Percentiles rank a stretch among this genome's conserved stretches.
phyloP scores from a whole-genome alignment of 2,329 filamentous ascomycete genomes.

The Neocucurbitaria cava region DNA sequence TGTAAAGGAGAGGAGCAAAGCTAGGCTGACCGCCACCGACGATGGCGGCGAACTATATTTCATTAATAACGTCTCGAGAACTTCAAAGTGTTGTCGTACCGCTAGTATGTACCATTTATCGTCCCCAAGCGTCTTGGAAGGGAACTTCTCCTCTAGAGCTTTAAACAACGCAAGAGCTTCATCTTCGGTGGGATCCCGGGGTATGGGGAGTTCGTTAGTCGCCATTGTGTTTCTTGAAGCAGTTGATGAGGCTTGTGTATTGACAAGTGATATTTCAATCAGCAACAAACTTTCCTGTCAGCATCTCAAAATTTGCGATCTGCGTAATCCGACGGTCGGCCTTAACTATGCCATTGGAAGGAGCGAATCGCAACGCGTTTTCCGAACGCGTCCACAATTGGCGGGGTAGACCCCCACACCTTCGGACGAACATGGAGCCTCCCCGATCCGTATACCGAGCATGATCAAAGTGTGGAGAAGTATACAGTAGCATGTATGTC shows the following conservation, averaged over 20 bases:
- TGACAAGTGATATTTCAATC: not conserved
- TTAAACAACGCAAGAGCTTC: constrained; percentile 53
- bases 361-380: constrained; percentile 3
- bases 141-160: constrained; percentile 53
- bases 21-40: constrained; percentile 61
- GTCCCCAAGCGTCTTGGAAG: constrained; percentile 49
- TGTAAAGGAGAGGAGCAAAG: constrained; percentile 62
- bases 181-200: constrained; percentile 44
- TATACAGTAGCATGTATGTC: not conserved
- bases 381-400: not conserved
- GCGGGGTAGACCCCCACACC: constrained; percentile 16
- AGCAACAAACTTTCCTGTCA: not conserved
- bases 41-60: constrained; percentile 50
- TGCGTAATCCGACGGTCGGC: not conserved
- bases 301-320: not conserved
- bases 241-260: not conserved
- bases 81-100: constrained; percentile 28
- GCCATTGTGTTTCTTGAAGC: constrained; percentile 14
- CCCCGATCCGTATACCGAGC: constrained; percentile 6
- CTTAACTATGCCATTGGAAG: not conserved
- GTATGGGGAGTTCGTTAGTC: constrained; percentile 16
- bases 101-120: constrained; percentile 57
- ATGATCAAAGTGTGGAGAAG: not conserved
- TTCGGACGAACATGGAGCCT: constrained; percentile 9
- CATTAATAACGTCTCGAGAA: not conserved